Conservation (phyloP, 2,329 filamentous ascomycete genomes). For the Sarocladium strictum region DNA sequence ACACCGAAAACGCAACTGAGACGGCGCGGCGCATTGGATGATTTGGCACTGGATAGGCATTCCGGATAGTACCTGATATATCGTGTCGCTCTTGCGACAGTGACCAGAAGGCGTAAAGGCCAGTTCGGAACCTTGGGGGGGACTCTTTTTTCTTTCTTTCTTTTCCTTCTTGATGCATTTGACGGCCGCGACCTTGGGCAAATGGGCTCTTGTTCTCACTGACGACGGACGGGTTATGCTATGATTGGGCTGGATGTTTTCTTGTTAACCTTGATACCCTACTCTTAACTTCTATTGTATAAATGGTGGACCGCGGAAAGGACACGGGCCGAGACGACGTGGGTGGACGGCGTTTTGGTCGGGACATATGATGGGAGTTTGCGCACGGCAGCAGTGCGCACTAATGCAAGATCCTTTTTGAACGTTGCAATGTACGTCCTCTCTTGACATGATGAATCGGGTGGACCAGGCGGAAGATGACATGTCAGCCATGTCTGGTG, state of each 20-base stretch:
- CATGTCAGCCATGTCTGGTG: too few species aligned
- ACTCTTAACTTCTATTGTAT: slow-evolving; percentile 8
- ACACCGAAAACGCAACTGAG: not conserved
- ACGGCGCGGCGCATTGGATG: not conserved
- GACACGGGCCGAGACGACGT: not conserved
- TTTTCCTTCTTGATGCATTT: slow-evolving; percentile 1
- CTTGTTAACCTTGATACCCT: slow-evolving; percentile 18
- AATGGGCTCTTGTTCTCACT: not conserved
- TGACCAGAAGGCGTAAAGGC: not conserved
- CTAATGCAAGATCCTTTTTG: not conserved
- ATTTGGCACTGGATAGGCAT: not conserved
- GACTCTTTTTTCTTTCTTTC: too few species aligned
- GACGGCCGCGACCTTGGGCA: not conserved
- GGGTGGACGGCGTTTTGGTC: not conserved
- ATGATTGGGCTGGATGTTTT: not conserved
- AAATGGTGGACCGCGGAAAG: not conserved
- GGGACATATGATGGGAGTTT: not conserved
- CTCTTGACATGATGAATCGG: too few species aligned
- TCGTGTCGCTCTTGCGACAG: not conserved
- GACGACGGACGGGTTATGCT: not conserved
- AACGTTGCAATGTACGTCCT: not conserved
- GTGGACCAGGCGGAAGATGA: too few species aligned
- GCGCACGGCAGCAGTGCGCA: not conserved
- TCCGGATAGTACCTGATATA: not conserved
- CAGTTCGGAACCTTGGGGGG: not conserved